These are phyloP conservation scores for Xylaria sp. DNA, from an alignment of 2,329 filamentous ascomycete genomes.

Conservation along the genomic window DNA sequence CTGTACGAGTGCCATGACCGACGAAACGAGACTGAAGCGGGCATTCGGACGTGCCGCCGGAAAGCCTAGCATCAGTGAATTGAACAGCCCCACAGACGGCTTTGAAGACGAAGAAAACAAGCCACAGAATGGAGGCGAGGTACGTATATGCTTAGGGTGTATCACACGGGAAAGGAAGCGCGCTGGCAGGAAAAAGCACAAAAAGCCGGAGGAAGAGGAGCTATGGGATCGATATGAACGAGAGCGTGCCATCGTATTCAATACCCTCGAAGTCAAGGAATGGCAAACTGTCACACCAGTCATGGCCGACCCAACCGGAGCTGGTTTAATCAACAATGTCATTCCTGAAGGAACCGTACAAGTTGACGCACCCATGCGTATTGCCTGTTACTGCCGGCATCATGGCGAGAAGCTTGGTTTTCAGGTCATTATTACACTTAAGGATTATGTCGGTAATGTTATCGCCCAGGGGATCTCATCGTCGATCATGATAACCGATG, in stretches of 20 bases:
- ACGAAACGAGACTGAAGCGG: conserved; percentile 70
- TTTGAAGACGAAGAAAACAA: conserved; percentile 73
- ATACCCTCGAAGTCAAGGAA: conserved; percentile 86
- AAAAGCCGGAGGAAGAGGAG: conserved; percentile 92
- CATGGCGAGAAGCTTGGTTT: conserved; percentile 95
- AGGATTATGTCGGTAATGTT: conserved; percentile 78
- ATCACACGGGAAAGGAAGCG: conserved; percentile 91
- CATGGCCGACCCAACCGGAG: conserved; percentile 56
- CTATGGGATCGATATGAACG: conserved; percentile 84
- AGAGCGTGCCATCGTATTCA: conserved; percentile 88
- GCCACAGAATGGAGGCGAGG: conserved; percentile 89
- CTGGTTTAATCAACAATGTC: conserved; percentile 56
- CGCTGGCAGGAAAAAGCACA: conserved; percentile 89
- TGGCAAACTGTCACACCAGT: conserved; percentile 74
- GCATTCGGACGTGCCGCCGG: conserved; percentile 72
- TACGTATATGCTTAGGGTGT: conserved; percentile 91
- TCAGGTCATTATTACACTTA: conserved; percentile 92
- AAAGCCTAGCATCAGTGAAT: conserved; percentile 49
- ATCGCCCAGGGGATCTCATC: conserved; percentile 86
- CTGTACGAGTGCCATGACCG: conserved; percentile 91
- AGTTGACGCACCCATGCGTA: conserved; percentile 90
- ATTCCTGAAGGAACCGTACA: conserved; percentile 73
- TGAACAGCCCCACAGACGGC: conserved; percentile 51
- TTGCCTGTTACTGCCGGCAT: conserved; percentile 96
- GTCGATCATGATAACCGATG: conserved; percentile 96